These are phyloP conservation scores for Sordariomycetes sp. DNA, from an alignment of 2,329 filamentous ascomycete species.

Conservation along the genomic window DNA sequence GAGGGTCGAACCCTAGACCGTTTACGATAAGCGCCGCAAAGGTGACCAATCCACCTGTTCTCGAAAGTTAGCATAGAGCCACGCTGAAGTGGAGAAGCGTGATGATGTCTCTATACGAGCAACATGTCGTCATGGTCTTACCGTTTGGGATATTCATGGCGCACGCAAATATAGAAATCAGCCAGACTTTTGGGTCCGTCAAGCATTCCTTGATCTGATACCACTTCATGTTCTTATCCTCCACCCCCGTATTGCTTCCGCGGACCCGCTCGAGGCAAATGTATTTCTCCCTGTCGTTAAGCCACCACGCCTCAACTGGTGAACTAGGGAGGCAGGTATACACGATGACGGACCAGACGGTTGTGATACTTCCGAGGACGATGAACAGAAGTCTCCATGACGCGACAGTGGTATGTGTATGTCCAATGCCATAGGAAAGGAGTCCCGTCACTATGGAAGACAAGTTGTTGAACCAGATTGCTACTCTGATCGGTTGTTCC, in stretches of 20 bases:
- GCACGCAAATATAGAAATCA: constrained; percentile 37
- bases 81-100: too few species aligned
- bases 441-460: constrained; percentile 30
- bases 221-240: constrained; percentile 28
- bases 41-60: constrained; percentile 17
- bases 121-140: not conserved
- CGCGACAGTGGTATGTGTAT: constrained; percentile 29
- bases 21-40: constrained; percentile 10
- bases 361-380: constrained; percentile 34
- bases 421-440: constrained; percentile 41
- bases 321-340: constrained; percentile 33
- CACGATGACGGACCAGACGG: constrained; percentile 34
- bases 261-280: constrained; percentile 47
- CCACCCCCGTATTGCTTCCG: constrained; percentile 31
- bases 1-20: not conserved
- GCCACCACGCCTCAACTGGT: constrained; percentile 8
- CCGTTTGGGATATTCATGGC: constrained; percentile 26
- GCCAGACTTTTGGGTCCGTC: constrained; percentile 42
- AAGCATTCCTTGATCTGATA: constrained; percentile 30
- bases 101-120: too few species aligned
- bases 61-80: not conserved
- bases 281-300: constrained; percentile 10
- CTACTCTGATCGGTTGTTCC: not conserved
- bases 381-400: constrained; percentile 48
- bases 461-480: constrained; percentile 2